These are phyloP conservation scores for Coleophoma crateriformis DNA, from an alignment of 2,329 filamentous ascomycete genomes.

Conservation along the genomic window DNA sequence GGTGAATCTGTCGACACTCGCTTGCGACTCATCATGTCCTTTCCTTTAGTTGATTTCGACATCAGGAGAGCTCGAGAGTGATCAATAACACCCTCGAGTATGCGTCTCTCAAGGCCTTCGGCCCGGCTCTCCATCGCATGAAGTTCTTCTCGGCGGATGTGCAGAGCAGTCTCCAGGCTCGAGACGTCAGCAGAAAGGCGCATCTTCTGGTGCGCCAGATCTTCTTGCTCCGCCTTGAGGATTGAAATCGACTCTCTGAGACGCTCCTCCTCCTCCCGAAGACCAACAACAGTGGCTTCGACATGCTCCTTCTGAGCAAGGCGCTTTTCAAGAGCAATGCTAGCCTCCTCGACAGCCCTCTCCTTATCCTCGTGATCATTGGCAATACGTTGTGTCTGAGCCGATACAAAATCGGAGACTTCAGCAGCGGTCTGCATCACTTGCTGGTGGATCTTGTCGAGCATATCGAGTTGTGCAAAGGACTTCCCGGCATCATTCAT, in stretches of 20 bases:
- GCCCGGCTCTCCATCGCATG: slow-evolving; percentile 86
- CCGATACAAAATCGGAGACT: slow-evolving; percentile 74
- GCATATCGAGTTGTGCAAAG: slow-evolving; percentile 69
- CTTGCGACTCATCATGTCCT: slow-evolving; percentile 45
- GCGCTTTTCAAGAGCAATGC: slow-evolving; percentile 73
- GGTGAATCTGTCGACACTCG: slow-evolving; percentile 40
- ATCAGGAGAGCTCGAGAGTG: slow-evolving; percentile 89
- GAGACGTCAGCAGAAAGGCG: slow-evolving; percentile 81
- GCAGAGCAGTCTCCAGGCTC: slow-evolving; percentile 83
- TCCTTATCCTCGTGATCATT: slow-evolving; percentile 76
- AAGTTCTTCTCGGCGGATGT: slow-evolving; percentile 85
- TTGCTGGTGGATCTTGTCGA: slow-evolving; percentile 85
- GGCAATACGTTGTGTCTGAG: slow-evolving; percentile 68
- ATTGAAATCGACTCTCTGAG: slow-evolving; percentile 48
- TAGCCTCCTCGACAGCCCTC: slow-evolving; percentile 74
- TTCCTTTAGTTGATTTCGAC: slow-evolving; percentile 46
- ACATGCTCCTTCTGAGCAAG: slow-evolving; percentile 59
- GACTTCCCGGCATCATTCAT: slow-evolving; percentile 62
- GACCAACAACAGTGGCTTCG: slow-evolving; percentile 41
- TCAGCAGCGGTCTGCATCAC: slow-evolving; percentile 80
- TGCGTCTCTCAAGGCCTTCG: slow-evolving; percentile 83
- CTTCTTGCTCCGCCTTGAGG: slow-evolving; percentile 60
- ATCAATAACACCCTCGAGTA: slow-evolving; percentile 92
- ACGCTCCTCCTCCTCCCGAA: slow-evolving; percentile 56
- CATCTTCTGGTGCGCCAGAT: slow-evolving; percentile 70